A percentile compares a stretch with the other conserved stretches of the same genome.
Conservation (phyloP, 306 rosid species). For the Albizia julibrissin region DNA sequence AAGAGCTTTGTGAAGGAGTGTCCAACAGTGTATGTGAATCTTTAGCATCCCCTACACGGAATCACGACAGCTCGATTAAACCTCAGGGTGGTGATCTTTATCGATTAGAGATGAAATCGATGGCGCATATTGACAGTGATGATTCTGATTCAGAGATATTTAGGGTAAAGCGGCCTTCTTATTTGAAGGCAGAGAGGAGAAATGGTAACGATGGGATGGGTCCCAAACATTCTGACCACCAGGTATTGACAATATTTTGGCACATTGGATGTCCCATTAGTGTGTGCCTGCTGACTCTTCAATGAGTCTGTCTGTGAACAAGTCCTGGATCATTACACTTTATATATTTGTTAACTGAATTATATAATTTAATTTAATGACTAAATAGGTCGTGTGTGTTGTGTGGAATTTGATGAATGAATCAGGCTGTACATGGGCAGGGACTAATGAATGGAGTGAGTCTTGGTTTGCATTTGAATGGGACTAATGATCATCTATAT, state of each 20-base stretch:
- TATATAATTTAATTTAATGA: not conserved
- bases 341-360: not conserved
- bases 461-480: not conserved
- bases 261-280: not conserved
- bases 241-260: slow-evolving; percentile 49
- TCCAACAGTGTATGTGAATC: slow-evolving; percentile 44
- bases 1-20: slow-evolving; percentile 43
- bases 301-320: not conserved
- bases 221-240: slow-evolving; percentile 57
- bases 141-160: slow-evolving; percentile 84
- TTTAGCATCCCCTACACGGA: slow-evolving; percentile 47
- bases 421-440: not conserved
- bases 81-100: slow-evolving; percentile 40
- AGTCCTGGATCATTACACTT: not conserved
- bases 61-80: slow-evolving; percentile 41
- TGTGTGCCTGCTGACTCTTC: slow-evolving; percentile 3
- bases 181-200: slow-evolving; percentile 70
- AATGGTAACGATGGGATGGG: slow-evolving; percentile 38
- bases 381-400: not conserved
- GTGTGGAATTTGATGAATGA: not conserved
- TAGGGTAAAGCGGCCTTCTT: slow-evolving; percentile 87
- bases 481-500: slow-evolving; percentile 13
- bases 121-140: slow-evolving; percentile 60
- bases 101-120: slow-evolving; percentile 39
- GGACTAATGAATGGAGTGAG: not conserved